Percentiles rank a stretch among this genome's conserved stretches.
Conservation (phyloP, 495 filamentous ascomycete genomes). For the Xylaria sp. region DNA sequence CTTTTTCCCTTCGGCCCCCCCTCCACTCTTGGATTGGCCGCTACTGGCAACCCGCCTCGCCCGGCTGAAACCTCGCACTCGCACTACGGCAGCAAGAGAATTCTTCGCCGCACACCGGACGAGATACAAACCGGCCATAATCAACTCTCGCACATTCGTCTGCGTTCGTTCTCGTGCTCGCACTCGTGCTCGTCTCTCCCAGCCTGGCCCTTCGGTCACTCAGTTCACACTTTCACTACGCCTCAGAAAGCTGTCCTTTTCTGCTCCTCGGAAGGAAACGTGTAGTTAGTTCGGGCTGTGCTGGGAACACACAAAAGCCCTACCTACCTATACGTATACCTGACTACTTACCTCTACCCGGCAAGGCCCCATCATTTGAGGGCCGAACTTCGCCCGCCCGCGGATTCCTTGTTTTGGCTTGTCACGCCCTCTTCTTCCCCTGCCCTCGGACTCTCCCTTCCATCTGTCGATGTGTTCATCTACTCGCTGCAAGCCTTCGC, state of each 20-base stretch:
- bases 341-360: too few species aligned
- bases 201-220: too few species aligned
- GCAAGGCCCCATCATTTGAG: slow-evolving; percentile 12
- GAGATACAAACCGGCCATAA: not conserved
- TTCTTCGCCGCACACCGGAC: slow-evolving; percentile 12
- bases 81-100: not conserved
- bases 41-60: not conserved
- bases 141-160: not conserved
- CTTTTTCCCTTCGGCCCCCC: not conserved
- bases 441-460: not conserved
- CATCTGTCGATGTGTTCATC: not conserved
- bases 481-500: not conserved
- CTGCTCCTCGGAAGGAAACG: too few species aligned
- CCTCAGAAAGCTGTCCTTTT: not conserved
- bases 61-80: not conserved
- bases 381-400: slow-evolving; percentile 14
- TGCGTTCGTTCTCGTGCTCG: not conserved
- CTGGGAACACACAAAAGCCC: slow-evolving; percentile 10
- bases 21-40: not conserved
- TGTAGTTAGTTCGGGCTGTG: too few species aligned
- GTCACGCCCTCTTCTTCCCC: not conserved
- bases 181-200: not conserved
- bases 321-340: too few species aligned
- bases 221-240: not conserved
- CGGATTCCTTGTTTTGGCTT: slow-evolving; percentile 26